A percentile compares a stretch with the other conserved stretches of the same genome.
Conservation (phyloP, 257 asterid species). For the Hygrophila difformis region DNA sequence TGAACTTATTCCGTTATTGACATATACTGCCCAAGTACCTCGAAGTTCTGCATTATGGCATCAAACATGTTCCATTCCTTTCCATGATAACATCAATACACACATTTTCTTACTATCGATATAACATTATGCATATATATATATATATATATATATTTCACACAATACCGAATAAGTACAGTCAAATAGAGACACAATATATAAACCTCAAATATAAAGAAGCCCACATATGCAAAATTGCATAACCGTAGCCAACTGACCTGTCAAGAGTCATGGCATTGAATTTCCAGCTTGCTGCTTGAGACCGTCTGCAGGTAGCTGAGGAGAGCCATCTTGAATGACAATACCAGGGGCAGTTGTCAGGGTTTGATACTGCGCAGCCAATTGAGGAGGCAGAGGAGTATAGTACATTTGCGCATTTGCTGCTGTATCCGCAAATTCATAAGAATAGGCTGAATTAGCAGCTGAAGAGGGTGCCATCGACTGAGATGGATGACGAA, state of each 20-base stretch:
- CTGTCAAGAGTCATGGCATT: slow-evolving; percentile 40
- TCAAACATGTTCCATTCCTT: no score
- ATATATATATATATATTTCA: no score
- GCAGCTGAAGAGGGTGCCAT: slow-evolving; percentile 40
- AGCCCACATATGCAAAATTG: slow-evolving; percentile 60
- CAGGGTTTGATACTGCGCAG: slow-evolving; percentile 59
- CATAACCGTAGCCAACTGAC: slow-evolving; percentile 38
- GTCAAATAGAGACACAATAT: no score
- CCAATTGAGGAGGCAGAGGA: slow-evolving; percentile 48
- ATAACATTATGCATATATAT: no score
- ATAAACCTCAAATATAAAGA: slow-evolving; percentile 30
- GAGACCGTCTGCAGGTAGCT: slow-evolving; percentile 30
- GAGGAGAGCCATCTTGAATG: slow-evolving; percentile 33
- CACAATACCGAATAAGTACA: no score
- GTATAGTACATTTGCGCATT: slow-evolving; percentile 59
- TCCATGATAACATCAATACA: no score
- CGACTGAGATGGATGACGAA: slow-evolving; percentile 54
- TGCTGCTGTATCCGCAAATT: slow-evolving; percentile 37
- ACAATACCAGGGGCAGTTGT: slow-evolving; percentile 29
- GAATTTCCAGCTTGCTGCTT: slow-evolving; percentile 35
- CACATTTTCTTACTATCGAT: no score
- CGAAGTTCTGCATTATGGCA: no score
- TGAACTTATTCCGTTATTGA: no score
- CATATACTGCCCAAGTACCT: no score
- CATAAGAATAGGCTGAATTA: slow-evolving; percentile 45